phyloP scores from a whole-genome alignment of 768 basidiomycete genomes.

The Mycena venus region DNA sequence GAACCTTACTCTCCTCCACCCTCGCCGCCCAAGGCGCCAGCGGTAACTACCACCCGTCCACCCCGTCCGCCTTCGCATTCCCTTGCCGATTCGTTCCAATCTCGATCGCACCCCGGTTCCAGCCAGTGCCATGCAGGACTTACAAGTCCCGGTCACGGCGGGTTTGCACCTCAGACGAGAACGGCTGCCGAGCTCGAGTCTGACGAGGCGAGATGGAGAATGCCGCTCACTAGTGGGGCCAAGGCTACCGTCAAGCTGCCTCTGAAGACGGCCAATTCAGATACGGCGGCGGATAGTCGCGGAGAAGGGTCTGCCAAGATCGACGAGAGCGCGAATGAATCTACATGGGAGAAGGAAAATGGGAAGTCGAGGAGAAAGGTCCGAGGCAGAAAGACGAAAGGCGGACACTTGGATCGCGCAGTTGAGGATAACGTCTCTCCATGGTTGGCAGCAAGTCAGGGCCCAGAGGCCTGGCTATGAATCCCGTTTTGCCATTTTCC shows the following conservation, averaged over 20 bases:
- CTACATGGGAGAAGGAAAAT: conserved; percentile 32
- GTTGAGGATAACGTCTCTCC: conserved; percentile 23
- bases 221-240: background rate
- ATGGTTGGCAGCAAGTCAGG: conserved; percentile 31
- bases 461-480: conserved; percentile 30
- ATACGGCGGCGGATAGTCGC: conserved; percentile 4
- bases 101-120: conserved; percentile 18
- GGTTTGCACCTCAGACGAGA: conserved; percentile 16
- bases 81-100: conserved; percentile 29
- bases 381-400: conserved; percentile 21
- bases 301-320: conserved; percentile 20
- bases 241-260: conserved; percentile 28
- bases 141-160: conserved; percentile 16
- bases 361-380: conserved; percentile 30
- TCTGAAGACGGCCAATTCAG: conserved; percentile 22
- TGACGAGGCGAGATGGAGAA: conserved; percentile 18
- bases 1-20: conserved; percentile 32
- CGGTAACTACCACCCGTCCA: conserved; percentile 1
- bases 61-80: conserved; percentile 27
- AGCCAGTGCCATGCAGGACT: conserved; percentile 1
- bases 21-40: conserved; percentile 32
- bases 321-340: conserved; percentile 22
- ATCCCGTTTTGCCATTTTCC: conserved; percentile 10
- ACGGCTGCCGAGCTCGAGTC: conserved; percentile 8
- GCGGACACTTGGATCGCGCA: background rate